Conservation (phyloP, 2,329 filamentous ascomycete species). For the Cryphonectria carpinicola region DNA sequence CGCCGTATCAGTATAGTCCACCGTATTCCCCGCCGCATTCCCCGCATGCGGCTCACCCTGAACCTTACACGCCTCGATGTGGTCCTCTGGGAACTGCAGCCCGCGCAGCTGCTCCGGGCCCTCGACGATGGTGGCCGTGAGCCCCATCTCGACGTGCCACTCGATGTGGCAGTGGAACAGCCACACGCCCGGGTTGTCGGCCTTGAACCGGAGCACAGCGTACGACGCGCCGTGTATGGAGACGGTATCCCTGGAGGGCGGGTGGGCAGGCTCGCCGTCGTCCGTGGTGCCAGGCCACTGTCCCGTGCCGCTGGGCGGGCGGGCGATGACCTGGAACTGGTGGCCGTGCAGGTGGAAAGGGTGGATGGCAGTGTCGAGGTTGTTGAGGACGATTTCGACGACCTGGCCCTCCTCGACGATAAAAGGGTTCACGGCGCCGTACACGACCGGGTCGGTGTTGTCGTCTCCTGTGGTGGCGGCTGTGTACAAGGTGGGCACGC, state of each 20-base stretch:
- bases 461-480: conserved; percentile 60
- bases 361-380: conserved; percentile 50
- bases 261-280: conserved; percentile 36
- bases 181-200: conserved; percentile 58
- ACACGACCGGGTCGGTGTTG: conserved; percentile 47
- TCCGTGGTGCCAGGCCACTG: conserved; percentile 40
- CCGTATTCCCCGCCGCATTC: conserved; percentile 70
- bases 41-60: conserved; percentile 55
- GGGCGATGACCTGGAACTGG: conserved; percentile 57
- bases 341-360: conserved; percentile 60
- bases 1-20: conserved; percentile 55
- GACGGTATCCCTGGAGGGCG: conserved; percentile 45
- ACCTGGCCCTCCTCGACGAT: conserved; percentile 44
- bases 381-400: conserved; percentile 55
- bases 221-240: conserved; percentile 47
- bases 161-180: conserved; percentile 64
- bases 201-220: conserved; percentile 55
- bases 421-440: conserved; percentile 49
- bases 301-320: conserved; percentile 42
- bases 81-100: conserved; percentile 61
- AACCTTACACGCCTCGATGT: conserved; percentile 52
- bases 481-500: conserved; percentile 73
- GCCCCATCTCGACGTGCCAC: conserved; percentile 64
- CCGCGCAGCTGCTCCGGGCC: conserved; percentile 59
- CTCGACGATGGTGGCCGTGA: conserved; percentile 60